A percentile compares a stretch with the other conserved stretches of the same genome.
Conservation (phyloP, 179 eudicot genomes). For the Amaranthus tricolor region DNA sequence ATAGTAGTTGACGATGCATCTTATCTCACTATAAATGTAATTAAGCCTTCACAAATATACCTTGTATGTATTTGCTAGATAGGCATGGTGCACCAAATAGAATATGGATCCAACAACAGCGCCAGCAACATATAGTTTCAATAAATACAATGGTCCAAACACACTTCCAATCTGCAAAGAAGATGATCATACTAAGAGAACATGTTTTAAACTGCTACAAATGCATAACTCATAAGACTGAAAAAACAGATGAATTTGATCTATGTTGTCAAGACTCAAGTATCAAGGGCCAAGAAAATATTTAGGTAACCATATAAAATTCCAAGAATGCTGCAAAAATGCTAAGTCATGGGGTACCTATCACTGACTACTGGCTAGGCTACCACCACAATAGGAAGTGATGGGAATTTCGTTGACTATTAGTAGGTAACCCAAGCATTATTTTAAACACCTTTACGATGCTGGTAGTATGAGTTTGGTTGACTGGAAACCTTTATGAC, state of each 20-base stretch:
- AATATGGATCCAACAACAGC: slow-evolving; percentile 79
- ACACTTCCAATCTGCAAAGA: slow-evolving; percentile 55
- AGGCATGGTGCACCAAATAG: slow-evolving; percentile 71
- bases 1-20: background rate
- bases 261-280: background rate
- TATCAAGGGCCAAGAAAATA: no score
- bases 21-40: slow-evolving; percentile 7
- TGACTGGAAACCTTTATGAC: no score
- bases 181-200: slow-evolving; percentile 14
- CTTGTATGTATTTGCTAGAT: slow-evolving; percentile 38
- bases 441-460: no score
- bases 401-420: background rate
- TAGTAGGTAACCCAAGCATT: no score
- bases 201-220: background rate
- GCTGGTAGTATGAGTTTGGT: no score
- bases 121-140: slow-evolving; percentile 78
- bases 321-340: background rate
- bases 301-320: no score
- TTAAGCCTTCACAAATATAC: slow-evolving; percentile 31
- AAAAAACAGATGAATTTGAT: background rate
- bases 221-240: background rate
- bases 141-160: slow-evolving; percentile 67
- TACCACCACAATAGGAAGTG: background rate
- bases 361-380: background rate
- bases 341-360: background rate